Conservation (phyloP, 768 basidiomycete genomes). For the Leccinum rimulosum region DNA sequence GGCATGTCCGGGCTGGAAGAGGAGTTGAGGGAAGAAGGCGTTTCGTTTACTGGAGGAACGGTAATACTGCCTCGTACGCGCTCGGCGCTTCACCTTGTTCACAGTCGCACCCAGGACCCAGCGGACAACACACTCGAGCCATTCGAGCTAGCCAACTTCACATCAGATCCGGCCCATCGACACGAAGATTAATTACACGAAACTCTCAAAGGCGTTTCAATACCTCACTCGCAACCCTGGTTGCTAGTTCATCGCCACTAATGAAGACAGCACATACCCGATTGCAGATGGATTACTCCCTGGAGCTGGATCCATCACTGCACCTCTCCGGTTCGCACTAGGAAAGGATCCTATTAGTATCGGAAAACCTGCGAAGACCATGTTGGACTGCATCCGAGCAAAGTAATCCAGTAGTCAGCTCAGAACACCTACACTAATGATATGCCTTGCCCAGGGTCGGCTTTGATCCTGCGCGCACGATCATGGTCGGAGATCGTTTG, state of each 20-base stretch:
- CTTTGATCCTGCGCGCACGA: slow-evolving; percentile 81
- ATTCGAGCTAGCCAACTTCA: slow-evolving; percentile 68
- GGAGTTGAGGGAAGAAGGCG: slow-evolving; percentile 85
- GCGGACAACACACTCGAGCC: slow-evolving; percentile 72
- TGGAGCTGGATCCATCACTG: slow-evolving; percentile 82
- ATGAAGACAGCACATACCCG: slow-evolving; percentile 92
- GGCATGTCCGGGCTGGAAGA: slow-evolving; percentile 92
- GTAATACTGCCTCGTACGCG: slow-evolving; percentile 42
- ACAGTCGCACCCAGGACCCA: slow-evolving; percentile 60
- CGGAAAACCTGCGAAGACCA: slow-evolving; percentile 88
- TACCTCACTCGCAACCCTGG: slow-evolving; percentile 80
- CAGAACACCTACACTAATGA: slow-evolving; percentile 8
- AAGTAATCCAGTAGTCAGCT: slow-evolving; percentile 41
- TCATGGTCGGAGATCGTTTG: slow-evolving; percentile 96
- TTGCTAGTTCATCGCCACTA: slow-evolving; percentile 87
- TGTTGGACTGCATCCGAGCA: slow-evolving; percentile 90
- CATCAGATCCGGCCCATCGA: slow-evolving; percentile 75
- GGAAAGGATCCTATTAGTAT: slow-evolving; percentile 72
- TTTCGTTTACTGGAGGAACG: slow-evolving; percentile 78
- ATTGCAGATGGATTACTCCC: slow-evolving; percentile 69
- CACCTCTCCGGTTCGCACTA: slow-evolving; percentile 73
- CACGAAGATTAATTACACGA: slow-evolving; percentile 85
- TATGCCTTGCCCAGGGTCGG: slow-evolving; percentile 54
- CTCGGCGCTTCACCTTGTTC: not conserved
- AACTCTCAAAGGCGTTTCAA: slow-evolving; percentile 88